Evolutionary conservation across 805 yeast genomes (phyloP), one percentile per base, ranked within the genome.

Genomic region (Yarrowia sp.): DNA sequence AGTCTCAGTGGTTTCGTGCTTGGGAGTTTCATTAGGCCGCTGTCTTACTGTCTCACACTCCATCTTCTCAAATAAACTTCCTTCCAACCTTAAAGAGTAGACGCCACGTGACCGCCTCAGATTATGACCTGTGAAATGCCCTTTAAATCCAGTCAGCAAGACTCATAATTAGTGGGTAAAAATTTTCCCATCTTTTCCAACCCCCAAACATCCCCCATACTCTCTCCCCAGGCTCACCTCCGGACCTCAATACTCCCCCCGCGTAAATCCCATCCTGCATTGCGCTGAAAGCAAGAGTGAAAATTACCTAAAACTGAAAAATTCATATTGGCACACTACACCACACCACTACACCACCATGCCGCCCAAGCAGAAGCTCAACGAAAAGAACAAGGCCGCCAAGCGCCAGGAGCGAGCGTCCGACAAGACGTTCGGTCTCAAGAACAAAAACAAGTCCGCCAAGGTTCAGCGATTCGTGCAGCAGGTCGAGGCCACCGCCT

Each of bases 361-460:
- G 69, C 69, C 69, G 11, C 69, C 69, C 31, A 89, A 89, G 81
- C 90, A 88, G 79, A 83, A 83, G 72, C 78, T 79, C 77, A 68
- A 77, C 64, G 79, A 81, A 72, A 88, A 89, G 78, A 85, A 84
- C 64, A 80, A 80, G 72, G 76, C 80, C 42, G 73, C 75, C 65
- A 86, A 88, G 79, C 82, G 83, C 70, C 81, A 80, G 71, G 84
- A 84, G 73, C 81, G 84, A 72, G 80, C 84, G 65, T 86, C 87
- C 68, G 98, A 95, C 77, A 92, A 90, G 79, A 90, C 98, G 1
- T 95, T 95, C 74, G 99, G 99, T 66, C 80, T 95, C 81, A 95
- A 92, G 74, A 95, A 95, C 68, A 95, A 95, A 76, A 93, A 95
- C 79, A 90, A 92, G 74, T 92, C 98, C 47, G 84, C 93, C 72